Evolutionary conservation across 805 yeast genomes (phyloP), one percentile per base, ranked within the genome.

Genomic region (Wickerhamiella hasegawae): DNA sequence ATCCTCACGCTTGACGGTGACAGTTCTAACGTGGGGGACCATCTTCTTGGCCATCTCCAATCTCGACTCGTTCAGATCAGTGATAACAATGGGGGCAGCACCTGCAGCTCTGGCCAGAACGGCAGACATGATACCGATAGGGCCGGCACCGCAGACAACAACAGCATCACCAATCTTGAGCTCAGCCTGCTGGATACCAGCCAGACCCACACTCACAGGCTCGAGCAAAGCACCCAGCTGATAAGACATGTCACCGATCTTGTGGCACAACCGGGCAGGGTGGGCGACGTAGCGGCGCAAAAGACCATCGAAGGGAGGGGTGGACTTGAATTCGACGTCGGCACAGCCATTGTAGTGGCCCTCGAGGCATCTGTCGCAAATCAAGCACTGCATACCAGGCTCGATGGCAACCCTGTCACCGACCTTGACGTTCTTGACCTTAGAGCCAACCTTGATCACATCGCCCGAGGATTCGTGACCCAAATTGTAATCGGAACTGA

Each of bases 381-480:
- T 40, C 35, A 49, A 45, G 52, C 76, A 72, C 20, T 73, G 68
- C 31, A 62, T 54, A 37, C 70, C 73, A 6, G 78, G 77, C 52
- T 72, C 59, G 12, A 55, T 37, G 26, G 58, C 55, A 11, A 55
- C 58, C 12, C 57, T 44, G 34, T 68, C 67, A 20, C 73, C 81
- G 24, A 60, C 61, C 37, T 65, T 58, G 35, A 62, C 57, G 23
- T 58, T 52, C 6, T 53, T 50, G 10, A 71, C 77, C 9, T 59
- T 59, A n/a, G 58, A 49, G 23, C 75, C 76, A 19, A 68, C 60
- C 28, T 61, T 66, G 15, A 66, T 43, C 19, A 72, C 63, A 31
- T 60, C 62, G 30, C 60, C 63, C 3, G 80, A 76, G 28, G 70
- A 68, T 36, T 70, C 66, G 49, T 77, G 67, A 55, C 77, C 65